Conservation (phyloP, 2,329 filamentous ascomycete genomes). For the Davidsoniella virescens region DNA sequence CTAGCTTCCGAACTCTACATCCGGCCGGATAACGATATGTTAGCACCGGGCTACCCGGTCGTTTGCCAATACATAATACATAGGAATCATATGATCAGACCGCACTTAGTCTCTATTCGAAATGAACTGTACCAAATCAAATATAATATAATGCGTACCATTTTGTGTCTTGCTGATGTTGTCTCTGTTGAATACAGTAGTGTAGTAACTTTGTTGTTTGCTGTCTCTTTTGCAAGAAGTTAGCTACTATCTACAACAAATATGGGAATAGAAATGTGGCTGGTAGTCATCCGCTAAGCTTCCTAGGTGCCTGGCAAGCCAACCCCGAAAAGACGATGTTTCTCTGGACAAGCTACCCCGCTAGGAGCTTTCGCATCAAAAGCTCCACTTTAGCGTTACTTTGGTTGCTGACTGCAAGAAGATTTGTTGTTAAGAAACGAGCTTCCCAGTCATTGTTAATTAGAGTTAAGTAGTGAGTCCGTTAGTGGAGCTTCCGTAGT, state of each 20-base stretch:
- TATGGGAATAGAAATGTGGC: background rate
- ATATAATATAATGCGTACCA: background rate
- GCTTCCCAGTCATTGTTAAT: too few species aligned
- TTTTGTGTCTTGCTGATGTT: background rate
- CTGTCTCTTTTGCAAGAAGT: too few species aligned
- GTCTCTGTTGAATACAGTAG: background rate
- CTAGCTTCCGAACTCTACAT: slow-evolving; percentile 58
- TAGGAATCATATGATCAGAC: background rate
- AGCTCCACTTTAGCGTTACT: slow-evolving; percentile 4
- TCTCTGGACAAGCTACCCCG: background rate
- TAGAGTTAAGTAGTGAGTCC: too few species aligned
- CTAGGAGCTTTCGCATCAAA: background rate
- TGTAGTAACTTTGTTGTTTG: too few species aligned
- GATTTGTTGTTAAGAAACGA: too few species aligned
- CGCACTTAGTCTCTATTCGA: background rate
- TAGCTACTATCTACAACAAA: too few species aligned
- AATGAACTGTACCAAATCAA: background rate
- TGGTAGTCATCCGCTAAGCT: background rate
- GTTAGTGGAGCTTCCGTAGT: too few species aligned
- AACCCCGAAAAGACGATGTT: background rate
- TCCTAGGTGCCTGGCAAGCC: background rate
- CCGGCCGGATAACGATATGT: background rate
- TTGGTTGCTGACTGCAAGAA: too few species aligned
- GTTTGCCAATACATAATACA: background rate
- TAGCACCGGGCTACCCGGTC: background rate